Evolutionary conservation across 1,284 basidiomycete species (phyloP), one percentile per base, ranked within the genome.

Genomic region (Anthracocystis walkeri): DNA sequence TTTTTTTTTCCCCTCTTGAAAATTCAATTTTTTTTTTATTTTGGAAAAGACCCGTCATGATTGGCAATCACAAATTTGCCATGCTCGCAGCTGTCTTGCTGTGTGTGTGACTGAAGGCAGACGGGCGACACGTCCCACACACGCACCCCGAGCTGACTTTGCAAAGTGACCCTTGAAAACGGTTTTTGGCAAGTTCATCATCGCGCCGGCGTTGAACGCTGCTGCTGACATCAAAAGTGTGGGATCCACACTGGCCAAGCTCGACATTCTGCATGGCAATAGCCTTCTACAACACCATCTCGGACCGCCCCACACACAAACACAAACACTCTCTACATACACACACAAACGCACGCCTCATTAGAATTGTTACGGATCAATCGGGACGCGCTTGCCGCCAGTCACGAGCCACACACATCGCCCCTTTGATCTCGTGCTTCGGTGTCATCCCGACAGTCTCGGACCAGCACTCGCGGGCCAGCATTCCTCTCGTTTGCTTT

Each of bases 111-210:
- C 35, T 38, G 35, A 16, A 38, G 35, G 11, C 35, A 38, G 20
- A 21, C 50, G 25, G 11, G 27, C 50, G 50, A 52, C 50, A 41
- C 23, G 35, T 40, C 50, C 25, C 50, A 35, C 50, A 21, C 33
- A 20, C 49, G 48, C 48, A 18, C 20, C 21, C 23, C 14, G 44
- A 23, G 31, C 31, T 33, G 29, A 31, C 29, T 31, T 11, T 33
- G 31, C 31, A 33, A 33, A 33, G 31, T 33, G 31, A 33, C 31
- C 31, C 31, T 33, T 33, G 31, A 33, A 33, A 33, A 33, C 31
- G 31, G 31, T 6, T 6, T 33, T 33, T 33, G 31, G 31, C 31
- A 33, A 10, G 35, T 38, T 38, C 46, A 48, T 48, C 46, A 8
- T 48, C 46, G 46, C 46, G 46, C 35, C 35, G 35, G 12, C 35